Conservation (phyloP, 257 asterid genomes). For the Echium plantagineum region DNA sequence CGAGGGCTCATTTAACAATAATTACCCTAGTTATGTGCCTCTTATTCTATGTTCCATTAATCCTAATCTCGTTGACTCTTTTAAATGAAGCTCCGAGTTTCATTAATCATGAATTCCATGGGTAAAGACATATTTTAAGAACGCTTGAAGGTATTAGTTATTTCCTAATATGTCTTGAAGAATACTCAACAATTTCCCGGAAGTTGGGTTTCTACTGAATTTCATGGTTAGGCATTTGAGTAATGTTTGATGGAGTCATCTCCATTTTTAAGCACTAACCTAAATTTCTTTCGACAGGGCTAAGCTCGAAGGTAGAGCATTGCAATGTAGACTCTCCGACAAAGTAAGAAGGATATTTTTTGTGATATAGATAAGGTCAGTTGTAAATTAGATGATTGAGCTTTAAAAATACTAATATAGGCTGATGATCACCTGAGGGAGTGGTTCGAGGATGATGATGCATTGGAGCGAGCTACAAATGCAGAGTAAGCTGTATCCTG, state of each 20-base stretch:
- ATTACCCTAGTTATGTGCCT: too few species aligned
- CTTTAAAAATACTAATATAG: constrained; percentile 26
- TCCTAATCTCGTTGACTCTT: too few species aligned
- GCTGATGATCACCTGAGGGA: constrained; percentile 52
- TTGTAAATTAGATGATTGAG: constrained; percentile 5
- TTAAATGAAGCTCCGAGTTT: too few species aligned
- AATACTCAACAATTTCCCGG: too few species aligned
- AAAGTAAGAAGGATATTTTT: constrained; percentile 29
- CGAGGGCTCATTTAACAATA: too few species aligned
- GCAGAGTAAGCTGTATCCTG: constrained; percentile 52
- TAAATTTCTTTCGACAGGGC: constrained; percentile 31
- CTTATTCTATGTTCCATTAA: too few species aligned
- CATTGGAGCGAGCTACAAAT: constrained; percentile 78
- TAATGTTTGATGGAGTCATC: neutral
- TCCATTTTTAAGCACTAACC: neutral
- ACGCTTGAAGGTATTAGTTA: too few species aligned
- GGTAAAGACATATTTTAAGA: too few species aligned
- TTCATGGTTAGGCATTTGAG: neutral
- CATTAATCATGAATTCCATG: too few species aligned
- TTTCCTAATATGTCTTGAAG: too few species aligned
- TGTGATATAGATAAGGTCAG: neutral
- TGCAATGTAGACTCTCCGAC: constrained; percentile 78
- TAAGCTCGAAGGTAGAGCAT: constrained; percentile 79
- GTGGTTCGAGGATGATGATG: constrained; percentile 84
- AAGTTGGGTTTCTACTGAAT: neutral